A percentile compares a stretch with the other conserved stretches of the same genome.
Evolutionary conservation across 805 yeast species (phyloP).

Genomic region (Zygosaccharomyces pseudorouxii): DNA sequence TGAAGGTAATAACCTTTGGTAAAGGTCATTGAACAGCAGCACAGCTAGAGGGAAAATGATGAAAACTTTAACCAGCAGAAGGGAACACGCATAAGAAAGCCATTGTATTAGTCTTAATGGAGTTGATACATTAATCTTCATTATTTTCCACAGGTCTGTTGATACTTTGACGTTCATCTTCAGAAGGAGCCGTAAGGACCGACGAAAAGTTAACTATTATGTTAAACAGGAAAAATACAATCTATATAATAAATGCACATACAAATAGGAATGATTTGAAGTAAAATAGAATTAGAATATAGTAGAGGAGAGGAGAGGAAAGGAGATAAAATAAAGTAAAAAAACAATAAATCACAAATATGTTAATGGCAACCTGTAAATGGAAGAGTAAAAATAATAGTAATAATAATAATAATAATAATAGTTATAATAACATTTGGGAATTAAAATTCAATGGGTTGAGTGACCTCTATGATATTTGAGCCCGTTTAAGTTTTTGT

Average conservation of each 20-base stretch:
- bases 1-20: slow-evolving; percentile 23
- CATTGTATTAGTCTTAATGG: slow-evolving; percentile 33
- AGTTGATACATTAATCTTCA: slow-evolving; percentile 28
- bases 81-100: slow-evolving; percentile 19
- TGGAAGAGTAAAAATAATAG: not conserved
- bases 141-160: slow-evolving; percentile 3
- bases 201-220: not conserved
- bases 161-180: not conserved
- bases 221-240: slow-evolving; percentile 1
- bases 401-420: not conserved
- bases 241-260: slow-evolving; percentile 7
- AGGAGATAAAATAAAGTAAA: slow-evolving; percentile 1
- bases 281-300: not conserved
- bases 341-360: not conserved
- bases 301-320: not conserved
- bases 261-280: not conserved
- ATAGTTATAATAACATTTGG: not conserved
- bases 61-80: slow-evolving; percentile 22
- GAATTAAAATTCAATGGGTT: slow-evolving; percentile 57
- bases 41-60: slow-evolving; percentile 29
- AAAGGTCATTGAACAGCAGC: slow-evolving; percentile 30
- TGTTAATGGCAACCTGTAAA: not conserved
- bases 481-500: slow-evolving; percentile 91
- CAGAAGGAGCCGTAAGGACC: not conserved
- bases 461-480: slow-evolving; percentile 97